Base-by-base conservation (phyloP, 164 flowering plant genomes). In the Sextonia rubra region DNA sequence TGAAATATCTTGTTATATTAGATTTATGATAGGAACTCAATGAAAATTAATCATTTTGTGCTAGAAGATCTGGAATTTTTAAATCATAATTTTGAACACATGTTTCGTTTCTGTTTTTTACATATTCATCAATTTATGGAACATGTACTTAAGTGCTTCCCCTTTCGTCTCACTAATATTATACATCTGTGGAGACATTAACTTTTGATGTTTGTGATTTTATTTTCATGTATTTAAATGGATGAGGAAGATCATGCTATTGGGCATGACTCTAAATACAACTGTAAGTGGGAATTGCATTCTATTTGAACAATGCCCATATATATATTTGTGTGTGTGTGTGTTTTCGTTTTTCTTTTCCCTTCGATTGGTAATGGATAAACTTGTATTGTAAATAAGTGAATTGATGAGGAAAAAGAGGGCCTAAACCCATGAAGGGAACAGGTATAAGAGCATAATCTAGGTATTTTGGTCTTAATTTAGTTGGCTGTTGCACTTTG, bases 241-340 rank as follows among this genome's bases (percentile, higher is more conserved):
- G 98, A 95, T 78, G 95, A 91, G 83, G 84, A 87, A 78, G 99
- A 95, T 77, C 77, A 71, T 30, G 97, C 90, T 58, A 84, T 93
- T 75, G 98, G 99, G 14, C 99, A 93, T 78, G 97, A 93, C 47
- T 81, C 92, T 68, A 95, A 95, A 72, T 95, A 93, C 81, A 95
- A 93, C 74, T 95, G 99, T 95, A 85, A 91, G 99, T 83, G 37
- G 55, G 24, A 44, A 6, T 64, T 64, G 18, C 32, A 1, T 8
- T 37, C 44, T 37, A 9, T 37, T 37, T 37, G 44, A 37, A 5
- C 44, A 37, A 8, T 37, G 44, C 44, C 44, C 11, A 0, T 1
- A 5, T 37, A 5, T 32, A 5, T 37, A 0, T 5, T 8, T 37
- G 5, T 37, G 11, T 7, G 44, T 37, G 44, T 9, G 44, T 37